Evolutionary conservation across 1,284 basidiomycete species (phyloP), one percentile per base, ranked within the genome.

Genomic region (Puccinia novopanici): DNA sequence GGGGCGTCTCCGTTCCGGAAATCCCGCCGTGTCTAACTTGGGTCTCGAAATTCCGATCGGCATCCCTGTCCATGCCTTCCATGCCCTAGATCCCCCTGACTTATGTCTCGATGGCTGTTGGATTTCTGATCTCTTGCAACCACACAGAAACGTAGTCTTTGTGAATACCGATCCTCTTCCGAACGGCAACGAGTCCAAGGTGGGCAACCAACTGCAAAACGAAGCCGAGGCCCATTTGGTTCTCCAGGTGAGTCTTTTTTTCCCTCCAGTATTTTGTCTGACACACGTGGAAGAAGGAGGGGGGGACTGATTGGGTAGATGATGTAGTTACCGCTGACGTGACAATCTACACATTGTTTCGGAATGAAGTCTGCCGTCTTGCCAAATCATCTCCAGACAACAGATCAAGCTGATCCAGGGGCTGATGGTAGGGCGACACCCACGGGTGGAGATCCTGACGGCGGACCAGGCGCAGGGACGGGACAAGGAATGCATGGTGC

Each of bases 401-500:
- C 97, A 99, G 85, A 91, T 95, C 87, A 97, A 98, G 87, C 88
- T 95, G 0, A 86, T 95, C n/a, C n/a, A n/a, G 81, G 87, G 89
- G 6, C 86, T 91, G 84, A 83, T 90, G 80, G 84, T 93, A 12
- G 27, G 55, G n/a, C 40, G 52, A 17, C 40, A 42, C 19, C 70
- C 37, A 13, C 22, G 87, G 2, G 88, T 99, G 37, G 97, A 99
- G 85, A 90, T 97, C 75, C 87, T 98, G 80, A 99, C 96, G 0
- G 96, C 95, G 3, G 97, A 99, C 87, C 92, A 91, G 78, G 94
- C 92, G 85, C 96, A 99, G 86, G 97, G 97, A 0, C 88, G 97
- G 65, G 97, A 99, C 87, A 99, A 99, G 86, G 93, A 95, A 71
- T 94, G 93, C 84, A 91, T 99, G 82, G 88, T 99, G 82, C 92